Evolutionary conservation across 2,329 filamentous ascomycete species (phyloP), one percentile per base, ranked within the genome.

Genomic region (Cercospora janseana): DNA sequence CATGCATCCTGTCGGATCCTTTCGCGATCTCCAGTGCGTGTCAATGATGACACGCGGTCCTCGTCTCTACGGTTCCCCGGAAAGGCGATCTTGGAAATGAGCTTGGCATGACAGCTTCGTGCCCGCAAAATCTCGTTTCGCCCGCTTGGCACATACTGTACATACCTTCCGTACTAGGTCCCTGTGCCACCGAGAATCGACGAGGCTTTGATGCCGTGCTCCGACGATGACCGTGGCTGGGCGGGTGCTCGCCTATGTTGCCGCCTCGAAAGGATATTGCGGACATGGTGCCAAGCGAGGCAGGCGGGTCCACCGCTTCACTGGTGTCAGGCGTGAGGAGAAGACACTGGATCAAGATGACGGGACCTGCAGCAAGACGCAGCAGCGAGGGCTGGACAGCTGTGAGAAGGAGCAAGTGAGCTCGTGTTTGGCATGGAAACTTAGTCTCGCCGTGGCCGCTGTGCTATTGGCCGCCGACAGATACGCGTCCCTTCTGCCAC

Each of bases 111-210:
- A n/a, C n/a, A n/a, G n/a, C n/a, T n/a, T n/a, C n/a, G n/a, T n/a
- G n/a, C n/a, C n/a, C n/a, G n/a, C n/a, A n/a, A n/a, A n/a, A n/a
- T n/a, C n/a, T n/a, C n/a, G n/a, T n/a, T n/a, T n/a, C n/a, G n/a
- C n/a, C n/a, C n/a, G n/a, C 50, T 53, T 53, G 45, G 45, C 51
- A 27, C 37, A 15, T 31, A 20, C 13, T 47, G 23, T 16, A 50
- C 57, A 29, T 50, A 60, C 57, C 57, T 51, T 60, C 55, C 15
- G 54, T 49, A 13, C 53, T 55, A 12, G 57, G 55, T 37, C 45
- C 44, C 34, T 55, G 57, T 12, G 44, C 53, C n/a, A 51, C 53
- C 2, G 53, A 56, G 42, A 60, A 60, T 15, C 57, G 50, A 20
- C 57, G 51, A 23, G 32, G 34, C 21, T 44, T 49, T 23, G 51